Percentiles rank a stretch among this genome's conserved stretches.
Conservation (phyloP, 441 rosid species). For the Erodium texanum region DNA sequence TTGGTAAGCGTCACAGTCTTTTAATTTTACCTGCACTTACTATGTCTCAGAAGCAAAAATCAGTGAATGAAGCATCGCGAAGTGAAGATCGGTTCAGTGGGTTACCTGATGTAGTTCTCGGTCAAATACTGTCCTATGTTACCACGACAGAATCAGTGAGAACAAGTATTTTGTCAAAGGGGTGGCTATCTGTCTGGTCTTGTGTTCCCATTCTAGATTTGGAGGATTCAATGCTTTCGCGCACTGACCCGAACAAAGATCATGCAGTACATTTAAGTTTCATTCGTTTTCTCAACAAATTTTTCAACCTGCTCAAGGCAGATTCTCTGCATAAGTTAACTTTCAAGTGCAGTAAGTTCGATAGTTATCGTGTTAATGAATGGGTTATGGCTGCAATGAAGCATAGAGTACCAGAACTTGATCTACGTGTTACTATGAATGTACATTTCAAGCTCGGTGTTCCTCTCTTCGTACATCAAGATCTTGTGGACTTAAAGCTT, state of each 20-base stretch:
- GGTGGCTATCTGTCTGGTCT: neutral
- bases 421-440: neutral
- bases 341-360: neutral
- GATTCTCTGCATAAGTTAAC: neutral
- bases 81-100: neutral
- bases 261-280: neutral
- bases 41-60: too few species aligned
- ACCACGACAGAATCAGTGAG: neutral
- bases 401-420: neutral
- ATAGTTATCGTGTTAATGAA: neutral
- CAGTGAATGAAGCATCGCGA: too few species aligned
- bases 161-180: neutral
- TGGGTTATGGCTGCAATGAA: neutral
- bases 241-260: neutral
- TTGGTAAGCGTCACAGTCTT: too few species aligned
- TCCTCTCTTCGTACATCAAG: neutral
- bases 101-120: neutral
- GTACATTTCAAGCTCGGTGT: neutral
- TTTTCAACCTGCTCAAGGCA: neutral
- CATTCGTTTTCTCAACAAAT: neutral
- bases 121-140: neutral
- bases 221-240: neutral
- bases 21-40: too few species aligned
- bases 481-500: neutral
- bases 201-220: neutral